Evolutionary conservation across 2,329 filamentous ascomycete genomes (phyloP).

Genomic region (Trichoderma aggressivum): DNA sequence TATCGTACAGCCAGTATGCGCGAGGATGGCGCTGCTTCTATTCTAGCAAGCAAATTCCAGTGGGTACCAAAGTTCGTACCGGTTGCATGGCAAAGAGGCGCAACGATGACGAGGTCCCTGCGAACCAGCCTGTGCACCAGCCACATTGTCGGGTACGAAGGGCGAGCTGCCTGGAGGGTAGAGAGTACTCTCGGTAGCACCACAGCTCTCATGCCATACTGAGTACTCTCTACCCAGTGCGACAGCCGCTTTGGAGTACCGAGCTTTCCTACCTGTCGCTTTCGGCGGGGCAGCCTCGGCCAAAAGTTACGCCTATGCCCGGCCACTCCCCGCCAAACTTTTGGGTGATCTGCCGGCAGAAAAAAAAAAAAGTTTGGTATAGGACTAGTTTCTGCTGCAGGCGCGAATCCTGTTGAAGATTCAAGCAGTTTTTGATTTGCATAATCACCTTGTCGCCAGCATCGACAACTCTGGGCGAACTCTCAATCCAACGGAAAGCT

Average conservation of each 20-base stretch:
- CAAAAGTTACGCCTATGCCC: conserved; percentile 22
- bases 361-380: conserved; percentile 26
- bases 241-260: background rate
- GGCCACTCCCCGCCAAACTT: conserved; percentile 20
- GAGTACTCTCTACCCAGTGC: background rate
- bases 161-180: background rate
- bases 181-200: background rate
- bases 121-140: conserved; percentile 7
- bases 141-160: background rate
- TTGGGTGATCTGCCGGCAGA: conserved; percentile 19
- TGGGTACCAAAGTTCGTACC: conserved; percentile 5
- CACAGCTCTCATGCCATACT: rapidly evolving
- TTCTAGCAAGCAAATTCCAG: conserved; percentile 8
- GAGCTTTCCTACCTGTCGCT: background rate
- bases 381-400: background rate
- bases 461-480: background rate
- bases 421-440: background rate
- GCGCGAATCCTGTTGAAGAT: background rate
- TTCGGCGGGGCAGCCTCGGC: conserved; percentile 14
- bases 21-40: conserved; percentile 4
- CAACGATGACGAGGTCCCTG: conserved; percentile 29
- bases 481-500: background rate
- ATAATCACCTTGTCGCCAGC: background rate
- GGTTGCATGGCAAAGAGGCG: conserved; percentile 23
- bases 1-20: background rate